Evolutionary conservation across 345 rosid genomes (phyloP).

Genomic region (Laguncularia racemosa): DNA sequence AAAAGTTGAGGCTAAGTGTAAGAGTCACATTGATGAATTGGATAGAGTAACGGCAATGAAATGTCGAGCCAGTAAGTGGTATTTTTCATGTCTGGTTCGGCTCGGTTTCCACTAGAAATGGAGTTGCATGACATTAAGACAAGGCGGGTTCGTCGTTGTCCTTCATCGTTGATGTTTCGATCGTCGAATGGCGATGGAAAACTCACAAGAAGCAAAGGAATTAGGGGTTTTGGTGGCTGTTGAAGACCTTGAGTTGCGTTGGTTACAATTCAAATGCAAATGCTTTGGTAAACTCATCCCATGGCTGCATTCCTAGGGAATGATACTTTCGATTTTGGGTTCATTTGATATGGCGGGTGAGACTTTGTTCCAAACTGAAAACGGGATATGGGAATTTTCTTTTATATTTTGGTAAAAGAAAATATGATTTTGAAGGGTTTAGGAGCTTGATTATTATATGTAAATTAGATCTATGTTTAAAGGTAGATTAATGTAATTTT

Average conservation of each 20-base stretch:
- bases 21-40: neutral
- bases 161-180: neutral
- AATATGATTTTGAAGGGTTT: too few species aligned
- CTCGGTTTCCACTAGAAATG: constrained; percentile 40
- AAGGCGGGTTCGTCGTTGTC: constrained; percentile 31
- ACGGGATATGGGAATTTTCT: too few species aligned
- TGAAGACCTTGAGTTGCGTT: constrained; percentile 20
- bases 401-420: too few species aligned
- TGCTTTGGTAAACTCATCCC: constrained; percentile 1
- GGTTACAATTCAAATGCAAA: constrained; percentile 4
- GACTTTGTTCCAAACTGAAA: too few species aligned
- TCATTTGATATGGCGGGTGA: too few species aligned
- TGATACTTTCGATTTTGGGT: too few species aligned
- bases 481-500: too few species aligned
- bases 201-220: constrained; percentile 11
- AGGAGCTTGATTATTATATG: too few species aligned
- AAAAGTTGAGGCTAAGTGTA: neutral
- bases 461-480: too few species aligned
- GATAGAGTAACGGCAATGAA: neutral
- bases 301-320: too few species aligned
- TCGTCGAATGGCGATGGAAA: neutral
- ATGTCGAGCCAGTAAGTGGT: constrained; percentile 34
- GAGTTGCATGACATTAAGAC: constrained; percentile 37
- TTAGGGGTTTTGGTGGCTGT: constrained; percentile 27
- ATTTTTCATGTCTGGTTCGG: constrained; percentile 39